Base-by-base conservation (phyloP, 352 stramenopile species). In the Globisporangium canariense region DNA sequence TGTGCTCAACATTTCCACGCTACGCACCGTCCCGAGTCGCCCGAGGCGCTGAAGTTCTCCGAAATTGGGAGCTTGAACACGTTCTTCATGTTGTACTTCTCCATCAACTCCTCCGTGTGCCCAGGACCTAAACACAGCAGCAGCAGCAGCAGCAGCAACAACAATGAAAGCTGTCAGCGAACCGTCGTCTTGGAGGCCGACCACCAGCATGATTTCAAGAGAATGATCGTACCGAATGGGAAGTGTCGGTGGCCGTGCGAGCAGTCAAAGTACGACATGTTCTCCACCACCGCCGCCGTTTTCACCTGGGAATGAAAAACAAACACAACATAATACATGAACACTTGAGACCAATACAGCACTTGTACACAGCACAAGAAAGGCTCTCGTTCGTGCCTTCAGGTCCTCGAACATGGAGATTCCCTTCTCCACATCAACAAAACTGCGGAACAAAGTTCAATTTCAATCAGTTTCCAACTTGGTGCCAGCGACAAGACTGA, bases 371-470 rank as follows among this genome's bases (percentile, higher is more conserved):
- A 14, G 43, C 25, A 0, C 13, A 49, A 11, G 16, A 49, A 5
- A 49, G 18, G 43, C 14, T 18, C 6, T 47, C 18, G 3, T 11
- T 25, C 49, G 51, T 46, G 86, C 83, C 77, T 99, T 98, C 22
- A 99, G 83, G 36, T 97, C 92, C 51, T 99, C 88, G 71, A 99
- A 99, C 92, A 99, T 98, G 41, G 97, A 78, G 51, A 99, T 98
- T 58, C 98, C 98, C 69, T 99, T 98, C 56, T 98, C 96, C 11
- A 99, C 98, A 74, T 99, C 98, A 28, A 98, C 96, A 71, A 98
- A 98, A 71, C 90, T 97, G 54, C 46, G 25, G 25, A 28, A 59
- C 25, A 38, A 40, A 2, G 25, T 28, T 3, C 51, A 43, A 28
- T 58, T 56, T 43, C 9, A 49, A 40, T 59, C 18, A 8, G 3